Conservation (phyloP, 768 basidiomycete species). For the Tricholoma hemisulphureum region DNA sequence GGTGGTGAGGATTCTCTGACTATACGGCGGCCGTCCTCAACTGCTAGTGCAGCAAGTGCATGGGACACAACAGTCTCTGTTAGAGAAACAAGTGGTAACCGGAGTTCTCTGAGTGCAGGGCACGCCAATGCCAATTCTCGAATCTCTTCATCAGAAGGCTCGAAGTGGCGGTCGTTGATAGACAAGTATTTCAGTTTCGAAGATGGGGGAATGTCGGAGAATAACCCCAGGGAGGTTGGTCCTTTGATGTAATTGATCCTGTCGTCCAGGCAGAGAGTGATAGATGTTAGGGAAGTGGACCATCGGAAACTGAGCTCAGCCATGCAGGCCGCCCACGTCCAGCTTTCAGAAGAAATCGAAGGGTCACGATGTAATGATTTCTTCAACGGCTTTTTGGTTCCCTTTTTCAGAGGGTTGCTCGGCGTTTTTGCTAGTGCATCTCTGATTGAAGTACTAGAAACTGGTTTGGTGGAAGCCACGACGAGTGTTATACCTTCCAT, state of each 20-base stretch:
- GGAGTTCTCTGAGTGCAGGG: neutral
- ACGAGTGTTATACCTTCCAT: neutral
- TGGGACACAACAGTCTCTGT: no score
- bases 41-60: no score
- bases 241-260: neutral
- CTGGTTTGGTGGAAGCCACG: neutral
- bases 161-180: neutral
- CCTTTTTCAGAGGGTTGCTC: no score
- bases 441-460: neutral
- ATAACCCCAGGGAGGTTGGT: neutral
- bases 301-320: neutral
- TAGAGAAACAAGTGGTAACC: neutral
- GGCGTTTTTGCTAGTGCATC: no score
- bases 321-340: neutral
- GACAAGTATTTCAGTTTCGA: neutral
- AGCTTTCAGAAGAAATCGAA: no score
- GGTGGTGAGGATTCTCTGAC: neutral
- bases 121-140: neutral
- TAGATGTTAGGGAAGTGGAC: neutral
- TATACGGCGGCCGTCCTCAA: no score
- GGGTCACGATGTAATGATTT: no score
- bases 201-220: neutral
- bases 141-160: neutral
- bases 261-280: neutral
- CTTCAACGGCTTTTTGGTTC: no score